Evolutionary conservation across 2,329 filamentous ascomycete species (phyloP).

Genomic region (Paraconiothyrium brasiliense): DNA sequence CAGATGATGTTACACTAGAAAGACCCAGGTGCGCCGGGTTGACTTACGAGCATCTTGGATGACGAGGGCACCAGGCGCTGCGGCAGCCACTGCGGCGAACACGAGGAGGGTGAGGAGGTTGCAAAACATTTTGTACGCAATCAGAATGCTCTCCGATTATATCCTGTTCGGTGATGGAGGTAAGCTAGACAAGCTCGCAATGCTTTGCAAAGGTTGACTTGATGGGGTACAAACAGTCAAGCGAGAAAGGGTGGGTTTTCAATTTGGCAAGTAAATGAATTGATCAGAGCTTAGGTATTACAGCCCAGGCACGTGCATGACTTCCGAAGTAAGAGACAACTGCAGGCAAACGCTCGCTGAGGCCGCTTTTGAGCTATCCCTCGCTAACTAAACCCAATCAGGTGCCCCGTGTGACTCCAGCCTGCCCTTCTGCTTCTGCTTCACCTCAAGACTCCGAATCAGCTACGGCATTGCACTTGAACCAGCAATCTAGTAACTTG

Average conservation of each 20-base stretch:
- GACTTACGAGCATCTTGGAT: conserved; percentile 4
- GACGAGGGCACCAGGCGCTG: neutral
- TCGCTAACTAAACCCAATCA: neutral
- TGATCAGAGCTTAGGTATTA: neutral
- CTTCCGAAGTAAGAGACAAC: neutral
- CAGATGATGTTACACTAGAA: no score
- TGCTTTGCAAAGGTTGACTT: neutral
- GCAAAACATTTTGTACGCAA: neutral
- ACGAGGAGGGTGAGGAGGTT: neutral
- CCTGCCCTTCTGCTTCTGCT: neutral
- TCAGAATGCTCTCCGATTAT: neutral
- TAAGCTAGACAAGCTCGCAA: neutral
- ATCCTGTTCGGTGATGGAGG: neutral
- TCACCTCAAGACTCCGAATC: neutral
- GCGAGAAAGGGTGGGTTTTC: neutral
- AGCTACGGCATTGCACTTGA: conserved; percentile 6
- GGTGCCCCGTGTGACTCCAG: neutral
- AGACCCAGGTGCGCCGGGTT: neutral
- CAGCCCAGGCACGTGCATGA: neutral
- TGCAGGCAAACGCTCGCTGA: neutral
- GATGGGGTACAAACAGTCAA: neutral
- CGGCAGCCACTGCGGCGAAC: neutral
- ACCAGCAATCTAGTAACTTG: conserved; percentile 4
- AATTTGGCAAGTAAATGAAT: neutral
- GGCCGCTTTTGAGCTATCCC: neutral